phyloP scores from a whole-genome alignment of 2,329 filamentous ascomycete genomes.

The Xylariaceae sp. region DNA sequence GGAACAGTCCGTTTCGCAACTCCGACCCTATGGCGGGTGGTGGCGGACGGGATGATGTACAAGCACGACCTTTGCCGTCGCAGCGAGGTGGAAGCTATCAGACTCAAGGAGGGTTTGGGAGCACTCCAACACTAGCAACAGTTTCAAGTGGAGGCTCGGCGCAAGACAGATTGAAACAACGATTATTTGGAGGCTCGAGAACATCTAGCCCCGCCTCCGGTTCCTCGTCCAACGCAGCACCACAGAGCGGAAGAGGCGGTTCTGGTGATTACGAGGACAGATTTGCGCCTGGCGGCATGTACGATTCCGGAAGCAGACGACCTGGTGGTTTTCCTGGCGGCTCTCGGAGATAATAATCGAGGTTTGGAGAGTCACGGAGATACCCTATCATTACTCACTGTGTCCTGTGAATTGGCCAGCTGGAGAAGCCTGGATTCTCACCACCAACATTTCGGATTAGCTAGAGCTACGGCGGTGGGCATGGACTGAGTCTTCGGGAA shows the following conservation, averaged over 20 bases:
- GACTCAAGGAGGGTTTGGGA: constrained; percentile 36
- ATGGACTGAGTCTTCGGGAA: background rate
- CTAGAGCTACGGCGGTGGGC: background rate
- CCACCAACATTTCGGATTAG: background rate
- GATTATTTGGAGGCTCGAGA: constrained; percentile 65
- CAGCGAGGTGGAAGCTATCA: constrained; percentile 75
- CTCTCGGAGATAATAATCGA: constrained; percentile 37
- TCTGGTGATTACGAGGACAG: constrained; percentile 43
- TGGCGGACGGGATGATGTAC: constrained; percentile 35
- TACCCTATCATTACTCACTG: background rate
- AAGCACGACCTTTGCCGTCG: constrained; percentile 62
- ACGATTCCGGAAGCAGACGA: constrained; percentile 38
- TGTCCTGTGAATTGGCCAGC: background rate
- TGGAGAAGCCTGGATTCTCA: background rate
- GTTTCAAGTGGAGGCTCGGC: constrained; percentile 53
- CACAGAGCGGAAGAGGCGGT: constrained; percentile 32
- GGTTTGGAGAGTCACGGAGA: background rate
- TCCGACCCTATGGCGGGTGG: constrained; percentile 29
- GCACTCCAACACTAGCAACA: constrained; percentile 35
- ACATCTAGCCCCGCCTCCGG: constrained; percentile 51
- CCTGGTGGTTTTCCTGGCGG: constrained; percentile 38
- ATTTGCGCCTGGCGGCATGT: constrained; percentile 44
- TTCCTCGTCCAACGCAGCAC: constrained; percentile 48
- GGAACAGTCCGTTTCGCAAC: constrained; percentile 36
- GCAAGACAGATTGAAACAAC: constrained; percentile 76